Evolutionary conservation across 208 protist species (phyloP).

Genomic region (Acanthamoeba lenticulata): DNA sequence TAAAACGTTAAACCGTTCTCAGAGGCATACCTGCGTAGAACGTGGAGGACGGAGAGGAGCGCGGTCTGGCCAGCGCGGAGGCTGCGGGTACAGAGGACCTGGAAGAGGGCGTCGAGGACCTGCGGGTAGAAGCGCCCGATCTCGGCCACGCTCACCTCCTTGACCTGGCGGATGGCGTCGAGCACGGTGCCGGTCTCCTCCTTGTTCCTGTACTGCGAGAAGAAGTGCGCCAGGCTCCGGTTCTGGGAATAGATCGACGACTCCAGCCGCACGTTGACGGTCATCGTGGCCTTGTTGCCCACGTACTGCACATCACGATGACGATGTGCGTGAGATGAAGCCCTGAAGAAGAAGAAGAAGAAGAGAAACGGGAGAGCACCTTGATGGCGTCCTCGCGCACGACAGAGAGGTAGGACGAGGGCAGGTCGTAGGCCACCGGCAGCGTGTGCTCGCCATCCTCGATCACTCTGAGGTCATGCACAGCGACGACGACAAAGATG

Average conservation of each 20-base stretch:
- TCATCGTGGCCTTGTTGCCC: slow-evolving; percentile 59
- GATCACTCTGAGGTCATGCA: not conserved
- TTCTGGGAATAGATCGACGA: slow-evolving; percentile 71
- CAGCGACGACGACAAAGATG: no score
- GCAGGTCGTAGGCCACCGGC: slow-evolving; percentile 14
- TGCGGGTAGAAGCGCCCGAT: slow-evolving; percentile 44
- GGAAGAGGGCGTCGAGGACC: slow-evolving; percentile 33
- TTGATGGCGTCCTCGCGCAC: slow-evolving; percentile 4
- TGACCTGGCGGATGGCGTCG: not conserved
- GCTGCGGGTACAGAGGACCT: slow-evolving; percentile 1
- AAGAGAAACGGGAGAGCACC: not conserved
- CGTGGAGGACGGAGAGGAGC: slow-evolving; percentile 33
- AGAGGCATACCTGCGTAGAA: not conserved
- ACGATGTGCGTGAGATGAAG: not conserved
- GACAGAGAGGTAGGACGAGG: not conserved
- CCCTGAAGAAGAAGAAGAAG: not conserved
- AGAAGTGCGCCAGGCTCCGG: slow-evolving; percentile 63
- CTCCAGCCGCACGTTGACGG: slow-evolving; percentile 35
- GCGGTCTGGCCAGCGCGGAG: not conserved
- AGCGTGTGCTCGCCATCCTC: slow-evolving; percentile 18
- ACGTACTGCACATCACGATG: slow-evolving; percentile 4
- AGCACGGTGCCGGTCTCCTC: not conserved
- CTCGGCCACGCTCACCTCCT: not conserved
- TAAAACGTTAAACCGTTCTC: not conserved
- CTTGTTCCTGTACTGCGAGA: not conserved